phyloP scores from a whole-genome alignment of 2,329 filamentous ascomycete species.

The Pseudogymnoascus destructans region DNA sequence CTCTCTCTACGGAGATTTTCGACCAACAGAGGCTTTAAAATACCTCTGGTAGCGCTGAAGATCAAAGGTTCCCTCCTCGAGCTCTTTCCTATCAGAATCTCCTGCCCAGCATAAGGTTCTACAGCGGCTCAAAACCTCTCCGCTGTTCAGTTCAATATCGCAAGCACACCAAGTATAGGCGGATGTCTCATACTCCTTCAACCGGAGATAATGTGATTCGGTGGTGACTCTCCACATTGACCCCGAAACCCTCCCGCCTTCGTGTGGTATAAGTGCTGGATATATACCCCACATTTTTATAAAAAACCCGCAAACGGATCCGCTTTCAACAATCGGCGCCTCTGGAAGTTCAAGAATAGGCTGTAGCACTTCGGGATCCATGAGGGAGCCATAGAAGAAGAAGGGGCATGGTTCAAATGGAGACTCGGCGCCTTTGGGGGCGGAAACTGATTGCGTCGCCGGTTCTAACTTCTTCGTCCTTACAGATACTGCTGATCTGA shows the following conservation, averaged over 20 bases:
- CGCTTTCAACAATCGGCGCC: slow-evolving; percentile 17
- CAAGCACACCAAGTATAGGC: background rate
- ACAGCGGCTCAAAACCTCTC: background rate
- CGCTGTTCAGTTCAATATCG: background rate
- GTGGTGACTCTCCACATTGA: background rate
- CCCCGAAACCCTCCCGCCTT: background rate
- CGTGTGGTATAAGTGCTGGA: slow-evolving; percentile 15
- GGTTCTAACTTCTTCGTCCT: background rate
- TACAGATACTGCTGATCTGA: background rate
- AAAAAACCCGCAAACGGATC: slow-evolving; percentile 20
- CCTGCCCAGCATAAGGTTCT: slow-evolving; percentile 5
- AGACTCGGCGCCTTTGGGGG: background rate
- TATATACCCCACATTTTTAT: slow-evolving; percentile 27
- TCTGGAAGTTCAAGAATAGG: slow-evolving; percentile 21
- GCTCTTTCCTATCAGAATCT: background rate
- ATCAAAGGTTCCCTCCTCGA: background rate
- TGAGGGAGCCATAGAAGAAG: slow-evolving; percentile 27
- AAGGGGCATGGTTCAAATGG: slow-evolving; percentile 21
- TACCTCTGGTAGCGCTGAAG: slow-evolving; percentile 4
- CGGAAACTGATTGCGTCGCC: background rate
- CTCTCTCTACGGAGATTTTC: slow-evolving; percentile 4
- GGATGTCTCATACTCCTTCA: background rate
- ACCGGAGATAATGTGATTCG: background rate
- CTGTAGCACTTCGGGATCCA: slow-evolving; percentile 24
- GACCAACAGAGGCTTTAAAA: background rate